Evolutionary conservation across 2,329 filamentous ascomycete genomes (phyloP).

Genomic region (Penicillium sp.): DNA sequence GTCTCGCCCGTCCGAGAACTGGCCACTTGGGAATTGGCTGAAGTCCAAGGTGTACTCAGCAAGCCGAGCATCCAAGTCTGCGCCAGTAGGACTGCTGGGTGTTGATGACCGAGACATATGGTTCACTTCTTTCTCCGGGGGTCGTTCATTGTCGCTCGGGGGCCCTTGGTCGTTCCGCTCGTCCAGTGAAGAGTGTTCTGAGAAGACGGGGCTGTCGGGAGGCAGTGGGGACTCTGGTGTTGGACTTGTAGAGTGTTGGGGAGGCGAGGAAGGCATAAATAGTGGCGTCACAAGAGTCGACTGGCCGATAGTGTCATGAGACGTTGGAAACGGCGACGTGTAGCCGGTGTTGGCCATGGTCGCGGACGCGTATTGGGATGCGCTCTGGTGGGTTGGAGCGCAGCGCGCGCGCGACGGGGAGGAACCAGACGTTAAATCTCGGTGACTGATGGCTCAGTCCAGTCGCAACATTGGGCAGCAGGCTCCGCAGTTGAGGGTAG

Average conservation of each 20-base stretch:
- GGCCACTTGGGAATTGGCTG: conserved; percentile 34
- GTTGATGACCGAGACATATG: conserved; percentile 18
- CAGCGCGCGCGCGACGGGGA: conserved; percentile 4
- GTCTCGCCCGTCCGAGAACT: conserved; percentile 21
- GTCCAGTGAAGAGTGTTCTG: conserved; percentile 16
- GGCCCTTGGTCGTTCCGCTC: conserved; percentile 10
- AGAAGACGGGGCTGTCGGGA: conserved; percentile 24
- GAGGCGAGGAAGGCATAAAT: conserved; percentile 39
- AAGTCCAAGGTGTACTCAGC: conserved; percentile 43
- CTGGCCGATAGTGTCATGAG: conserved; percentile 44
- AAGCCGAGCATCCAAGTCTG: conserved; percentile 40
- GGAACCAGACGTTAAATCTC: background rate
- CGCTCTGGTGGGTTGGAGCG: conserved; percentile 2
- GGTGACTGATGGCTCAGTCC: background rate
- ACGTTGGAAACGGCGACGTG: conserved; percentile 39
- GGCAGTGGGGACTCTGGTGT: conserved; percentile 24
- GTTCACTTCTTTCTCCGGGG: conserved; percentile 10
- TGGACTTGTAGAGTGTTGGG: conserved; percentile 20
- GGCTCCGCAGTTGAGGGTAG: too few species aligned
- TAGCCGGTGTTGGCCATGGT: conserved; percentile 40
- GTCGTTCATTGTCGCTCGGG: conserved; percentile 12
- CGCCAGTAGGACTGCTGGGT: conserved; percentile 27
- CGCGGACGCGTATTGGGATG: conserved; percentile 16
- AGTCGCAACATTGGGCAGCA: background rate
- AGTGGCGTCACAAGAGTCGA: conserved; percentile 39